Percentiles rank a stretch among this genome's conserved stretches.
phyloP scores from a whole-genome alignment of 805 yeast species.

The Metschnikowia cubensis region DNA sequence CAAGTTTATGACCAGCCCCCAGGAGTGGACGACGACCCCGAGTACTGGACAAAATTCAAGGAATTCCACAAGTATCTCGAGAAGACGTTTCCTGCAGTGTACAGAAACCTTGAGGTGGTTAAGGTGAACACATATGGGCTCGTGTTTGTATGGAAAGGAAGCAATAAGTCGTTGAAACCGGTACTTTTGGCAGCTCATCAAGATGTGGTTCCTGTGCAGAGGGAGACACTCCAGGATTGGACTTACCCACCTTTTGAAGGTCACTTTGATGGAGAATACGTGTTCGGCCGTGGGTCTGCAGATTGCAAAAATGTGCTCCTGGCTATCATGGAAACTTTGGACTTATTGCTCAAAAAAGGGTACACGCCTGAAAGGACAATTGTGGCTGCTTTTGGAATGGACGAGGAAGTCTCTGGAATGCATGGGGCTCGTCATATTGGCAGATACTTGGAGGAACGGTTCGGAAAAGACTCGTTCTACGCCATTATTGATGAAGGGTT shows the following conservation, averaged over 20 bases:
- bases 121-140: conserved; percentile 36
- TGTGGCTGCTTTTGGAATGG: conserved; percentile 19
- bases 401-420: conserved; percentile 19
- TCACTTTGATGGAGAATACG: conserved; percentile 24
- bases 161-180: conserved; percentile 27
- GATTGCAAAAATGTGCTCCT: conserved; percentile 19
- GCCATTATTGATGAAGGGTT: conserved; percentile 20
- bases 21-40: conserved; percentile 14
- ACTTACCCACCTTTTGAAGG: conserved; percentile 37
- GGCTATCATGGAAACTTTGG: conserved; percentile 17
- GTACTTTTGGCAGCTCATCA: conserved; percentile 37
- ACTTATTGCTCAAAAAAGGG: conserved; percentile 10
- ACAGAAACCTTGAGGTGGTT: conserved; percentile 29
- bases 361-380: conserved; percentile 15
- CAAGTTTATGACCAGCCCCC: conserved; percentile 19
- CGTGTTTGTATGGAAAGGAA: conserved; percentile 38
- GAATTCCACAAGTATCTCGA: conserved; percentile 30
- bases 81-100: conserved; percentile 31
- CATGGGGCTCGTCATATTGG: conserved; percentile 16
- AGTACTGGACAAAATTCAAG: conserved; percentile 19
- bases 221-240: conserved; percentile 37
- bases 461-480: conserved; percentile 16
- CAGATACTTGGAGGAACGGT: conserved; percentile 13
- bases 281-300: conserved; percentile 19
- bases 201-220: conserved; percentile 41